Conservation (phyloP, 2,329 filamentous ascomycete species). For the Aplosporella prunicola region DNA sequence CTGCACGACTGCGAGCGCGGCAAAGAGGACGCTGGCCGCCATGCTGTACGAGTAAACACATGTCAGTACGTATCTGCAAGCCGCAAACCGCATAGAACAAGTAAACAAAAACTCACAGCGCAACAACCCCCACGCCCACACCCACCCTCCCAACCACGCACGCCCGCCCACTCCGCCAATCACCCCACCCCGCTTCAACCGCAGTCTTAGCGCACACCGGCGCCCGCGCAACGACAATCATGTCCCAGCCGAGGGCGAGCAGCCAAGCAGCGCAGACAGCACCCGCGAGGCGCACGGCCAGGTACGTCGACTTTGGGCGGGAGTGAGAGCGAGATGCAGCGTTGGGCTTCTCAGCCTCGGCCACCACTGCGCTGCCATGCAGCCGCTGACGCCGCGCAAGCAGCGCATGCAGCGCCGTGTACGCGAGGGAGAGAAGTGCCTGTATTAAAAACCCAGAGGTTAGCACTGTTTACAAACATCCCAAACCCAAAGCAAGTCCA, state of each 20-base stretch:
- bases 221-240: conserved; percentile 29
- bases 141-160: conserved; percentile 23
- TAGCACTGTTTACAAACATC: background rate
- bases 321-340: too few species aligned
- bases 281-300: conserved; percentile 24
- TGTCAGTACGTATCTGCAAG: background rate
- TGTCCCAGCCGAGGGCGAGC: conserved; percentile 29
- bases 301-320: too few species aligned
- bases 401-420: conserved; percentile 26
- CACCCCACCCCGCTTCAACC: conserved; percentile 9
- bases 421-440: conserved; percentile 25
- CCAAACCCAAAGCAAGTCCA: conserved; percentile 4
- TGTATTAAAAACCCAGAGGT: conserved; percentile 8
- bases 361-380: conserved; percentile 19
- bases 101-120: conserved; percentile 20
- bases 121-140: conserved; percentile 23
- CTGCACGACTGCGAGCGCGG: conserved; percentile 22
- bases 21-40: conserved; percentile 24
- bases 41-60: conserved; percentile 16
- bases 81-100: too few species aligned
- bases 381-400: conserved; percentile 24
- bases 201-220: conserved; percentile 22
- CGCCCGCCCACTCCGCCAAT: conserved; percentile 25
- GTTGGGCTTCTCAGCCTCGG: conserved; percentile 20
- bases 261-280: conserved; percentile 28